These are phyloP conservation scores for Fusarium sp. DNA, from an alignment of 2,329 filamentous ascomycete genomes.

Conservation along the genomic window DNA sequence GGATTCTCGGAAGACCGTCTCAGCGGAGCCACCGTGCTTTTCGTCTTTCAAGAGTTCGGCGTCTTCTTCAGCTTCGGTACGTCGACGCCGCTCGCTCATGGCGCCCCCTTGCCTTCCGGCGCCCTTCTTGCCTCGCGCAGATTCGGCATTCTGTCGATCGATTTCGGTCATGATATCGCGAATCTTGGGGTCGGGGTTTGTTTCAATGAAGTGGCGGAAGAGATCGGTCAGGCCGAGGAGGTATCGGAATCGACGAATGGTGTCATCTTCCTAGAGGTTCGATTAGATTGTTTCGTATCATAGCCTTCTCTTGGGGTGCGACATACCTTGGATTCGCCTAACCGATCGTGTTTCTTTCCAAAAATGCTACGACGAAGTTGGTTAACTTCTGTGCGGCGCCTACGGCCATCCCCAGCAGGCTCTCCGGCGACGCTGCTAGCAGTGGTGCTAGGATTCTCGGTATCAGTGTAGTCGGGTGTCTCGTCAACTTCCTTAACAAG, in stretches of 20 bases:
- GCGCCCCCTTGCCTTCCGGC: conserved; percentile 86
- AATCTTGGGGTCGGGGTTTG: conserved; percentile 94
- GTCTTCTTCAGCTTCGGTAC: conserved; percentile 97
- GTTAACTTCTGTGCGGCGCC: conserved; percentile 85
- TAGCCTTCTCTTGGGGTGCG: not conserved
- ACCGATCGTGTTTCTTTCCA: conserved; percentile 90
- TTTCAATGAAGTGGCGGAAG: conserved; percentile 98
- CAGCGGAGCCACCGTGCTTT: conserved; percentile 83
- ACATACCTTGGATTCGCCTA: conserved; percentile 89
- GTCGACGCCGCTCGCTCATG: conserved; percentile 77
- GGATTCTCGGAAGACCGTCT: conserved; percentile 93
- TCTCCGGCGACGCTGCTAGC: conserved; percentile 90
- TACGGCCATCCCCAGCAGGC: conserved; percentile 76
- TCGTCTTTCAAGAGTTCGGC: conserved; percentile 88
- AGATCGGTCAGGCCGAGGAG: conserved; percentile 93
- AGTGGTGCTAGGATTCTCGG: conserved; percentile 73
- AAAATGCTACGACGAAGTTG: conserved; percentile 92
- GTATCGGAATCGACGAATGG: conserved; percentile 92
- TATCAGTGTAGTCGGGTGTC: conserved; percentile 72
- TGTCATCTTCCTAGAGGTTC: conserved; percentile 82
- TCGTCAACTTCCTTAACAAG: conserved; percentile 66
- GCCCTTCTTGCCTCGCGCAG: conserved; percentile 75
- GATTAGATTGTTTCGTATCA: conserved; percentile 10
- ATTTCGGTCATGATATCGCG: conserved; percentile 94
- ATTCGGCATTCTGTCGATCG: conserved; percentile 87